These are phyloP conservation scores for Hevea brasiliensis DNA, from an alignment of 345 rosid species.

Conservation along the genomic window DNA sequence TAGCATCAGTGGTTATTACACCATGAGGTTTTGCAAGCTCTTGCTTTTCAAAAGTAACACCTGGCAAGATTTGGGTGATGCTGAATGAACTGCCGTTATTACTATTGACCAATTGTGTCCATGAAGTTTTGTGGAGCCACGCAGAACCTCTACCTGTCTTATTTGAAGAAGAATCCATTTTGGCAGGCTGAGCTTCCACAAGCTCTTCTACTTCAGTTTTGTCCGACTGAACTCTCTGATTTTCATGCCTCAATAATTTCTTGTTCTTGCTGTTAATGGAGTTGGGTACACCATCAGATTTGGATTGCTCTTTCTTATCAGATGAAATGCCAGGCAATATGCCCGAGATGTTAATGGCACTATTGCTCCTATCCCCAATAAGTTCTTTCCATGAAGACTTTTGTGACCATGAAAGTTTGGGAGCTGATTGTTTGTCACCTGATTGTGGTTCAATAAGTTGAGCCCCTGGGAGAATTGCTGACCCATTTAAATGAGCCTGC, in stretches of 20 bases:
- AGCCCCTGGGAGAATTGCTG: constrained; percentile 8
- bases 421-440: constrained; percentile 30
- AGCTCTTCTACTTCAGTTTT: constrained; percentile 16
- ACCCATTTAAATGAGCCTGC: constrained; percentile 15
- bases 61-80: constrained; percentile 59
- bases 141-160: constrained; percentile 60
- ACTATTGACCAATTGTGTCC: constrained; percentile 74
- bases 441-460: constrained; percentile 22
- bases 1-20: constrained; percentile 15
- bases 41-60: constrained; percentile 28
- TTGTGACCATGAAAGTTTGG: constrained; percentile 53
- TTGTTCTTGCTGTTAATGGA: constrained; percentile 22
- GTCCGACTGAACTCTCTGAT: constrained; percentile 21
- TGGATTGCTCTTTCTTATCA: constrained; percentile 28
- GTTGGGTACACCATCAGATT: constrained; percentile 19
- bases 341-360: constrained; percentile 46
- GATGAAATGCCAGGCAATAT: constrained; percentile 33
- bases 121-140: constrained; percentile 78
- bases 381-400: constrained; percentile 79
- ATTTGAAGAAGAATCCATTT: constrained; percentile 22
- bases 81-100: constrained; percentile 50
- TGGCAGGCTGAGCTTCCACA: constrained; percentile 28
- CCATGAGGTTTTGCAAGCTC: constrained; percentile 17
- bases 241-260: constrained; percentile 17
- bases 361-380: constrained; percentile 43